These are phyloP conservation scores for Globisporangium iwayamae DNA, from an alignment of 352 stramenopile genomes.

Conservation along the genomic window DNA sequence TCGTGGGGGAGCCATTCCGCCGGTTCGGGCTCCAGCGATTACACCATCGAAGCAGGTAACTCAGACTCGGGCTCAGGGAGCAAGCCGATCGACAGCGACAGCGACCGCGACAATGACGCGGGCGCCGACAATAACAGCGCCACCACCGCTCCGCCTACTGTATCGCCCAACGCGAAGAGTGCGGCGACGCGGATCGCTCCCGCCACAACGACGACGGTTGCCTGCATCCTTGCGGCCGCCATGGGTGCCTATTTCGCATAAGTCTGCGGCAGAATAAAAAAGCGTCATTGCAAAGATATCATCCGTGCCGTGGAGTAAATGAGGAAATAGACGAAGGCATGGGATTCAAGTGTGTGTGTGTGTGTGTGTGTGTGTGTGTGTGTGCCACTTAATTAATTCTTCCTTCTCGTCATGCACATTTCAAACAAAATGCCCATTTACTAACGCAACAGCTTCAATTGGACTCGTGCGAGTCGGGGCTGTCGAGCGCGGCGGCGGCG, in stretches of 20 bases:
- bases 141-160: not conserved
- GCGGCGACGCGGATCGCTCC: not conserved
- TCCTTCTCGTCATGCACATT: not conserved
- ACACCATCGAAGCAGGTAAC: not conserved
- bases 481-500: not conserved
- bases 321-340: not conserved
- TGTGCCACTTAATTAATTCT: not conserved
- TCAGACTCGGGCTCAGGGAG: not conserved
- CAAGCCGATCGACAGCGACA: not conserved
- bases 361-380: not conserved
- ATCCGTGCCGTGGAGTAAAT: not conserved
- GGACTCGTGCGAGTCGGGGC: slow-evolving; percentile 1
- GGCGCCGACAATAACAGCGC: not conserved
- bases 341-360: not conserved
- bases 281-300: not conserved
- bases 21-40: not conserved
- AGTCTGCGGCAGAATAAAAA: not conserved
- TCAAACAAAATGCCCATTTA: not conserved
- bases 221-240: not conserved
- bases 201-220: no score
- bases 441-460: not conserved
- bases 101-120: no score
- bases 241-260: not conserved
- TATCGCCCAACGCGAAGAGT: not conserved
- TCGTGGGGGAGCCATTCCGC: not conserved